Evolutionary conservation across 169 alveolate genomes (phyloP), one percentile per base, ranked within the genome.

Genomic region (Eimeria zaria): DNA sequence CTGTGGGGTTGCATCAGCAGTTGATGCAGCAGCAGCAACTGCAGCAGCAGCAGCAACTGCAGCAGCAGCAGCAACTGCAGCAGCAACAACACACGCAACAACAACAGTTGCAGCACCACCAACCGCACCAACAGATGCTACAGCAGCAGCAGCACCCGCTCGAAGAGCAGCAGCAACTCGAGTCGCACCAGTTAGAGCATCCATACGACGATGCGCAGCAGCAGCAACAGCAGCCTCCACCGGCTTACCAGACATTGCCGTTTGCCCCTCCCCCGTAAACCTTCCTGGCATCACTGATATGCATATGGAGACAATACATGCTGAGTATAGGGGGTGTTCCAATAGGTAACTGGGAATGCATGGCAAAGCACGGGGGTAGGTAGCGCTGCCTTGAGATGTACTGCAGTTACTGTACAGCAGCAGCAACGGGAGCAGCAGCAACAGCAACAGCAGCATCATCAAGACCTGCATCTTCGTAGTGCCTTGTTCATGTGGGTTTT

Each of bases 1-100:
- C 91, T 83, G 51, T 83, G 91, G 91, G 91, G 36, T n/a, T 83
- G 91, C 91, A 83, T 44, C 91, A 83, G 51, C 91, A 83, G 73
- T 30, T 83, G 71, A 18, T 83, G 76, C 91, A 83, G 91, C 91
- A 83, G 18, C 91, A 80, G 33, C 89, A 80, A 39, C 55, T 14
- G 62, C 62, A 48, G 91, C 91, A 83, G 55, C 91, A 53, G 74
- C 91, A 83, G 36, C 69, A 53, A 67, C 91, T 36, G 18, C 91
- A n/a, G 33, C 91, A 9, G 53, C 91, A 53, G 91, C 91, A 83
- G 74, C 91, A 81, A 41, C 91, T 76, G 64, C 88, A 76, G 64
- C 88, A 76, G n/a, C 88, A 76, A 44, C 88, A 76, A 27, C 88
- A 76, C 67, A 48, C 62, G 64, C 88, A 46, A 64, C 88, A 76